These are phyloP conservation scores for Mycena leptocephala DNA, from an alignment of 768 basidiomycete species.

Conservation along the genomic window DNA sequence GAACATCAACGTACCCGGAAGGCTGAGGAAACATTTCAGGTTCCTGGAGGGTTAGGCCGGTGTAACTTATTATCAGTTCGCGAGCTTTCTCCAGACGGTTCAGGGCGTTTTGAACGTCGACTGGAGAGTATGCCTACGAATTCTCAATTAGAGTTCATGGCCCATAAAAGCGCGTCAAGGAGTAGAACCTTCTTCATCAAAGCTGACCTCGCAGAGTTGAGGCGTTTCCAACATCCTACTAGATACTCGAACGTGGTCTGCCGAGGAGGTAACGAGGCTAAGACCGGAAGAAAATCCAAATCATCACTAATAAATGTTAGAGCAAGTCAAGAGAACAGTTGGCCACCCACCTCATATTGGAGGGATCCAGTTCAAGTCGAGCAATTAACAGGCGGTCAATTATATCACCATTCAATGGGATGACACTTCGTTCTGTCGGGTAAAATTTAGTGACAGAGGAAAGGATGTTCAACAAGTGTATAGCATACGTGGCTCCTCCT, in stretches of 20 bases:
- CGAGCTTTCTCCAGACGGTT: slow-evolving; percentile 82
- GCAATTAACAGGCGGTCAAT: slow-evolving; percentile 88
- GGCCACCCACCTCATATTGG: slow-evolving; percentile 74
- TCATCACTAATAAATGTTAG: slow-evolving; percentile 68
- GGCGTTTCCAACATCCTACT: slow-evolving; percentile 93
- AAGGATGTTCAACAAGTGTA: background rate
- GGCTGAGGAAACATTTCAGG: slow-evolving; percentile 97
- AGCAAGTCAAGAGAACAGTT: slow-evolving; percentile 14
- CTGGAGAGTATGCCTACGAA: slow-evolving; percentile 70
- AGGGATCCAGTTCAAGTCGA: slow-evolving; percentile 85
- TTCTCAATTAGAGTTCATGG: background rate
- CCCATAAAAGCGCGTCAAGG: background rate
- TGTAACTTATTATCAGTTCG: slow-evolving; percentile 90
- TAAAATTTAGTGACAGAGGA: slow-evolving; percentile 11
- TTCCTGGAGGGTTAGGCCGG: slow-evolving; percentile 91
- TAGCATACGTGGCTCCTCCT: slow-evolving; percentile 64
- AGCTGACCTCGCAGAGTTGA: slow-evolving; percentile 69
- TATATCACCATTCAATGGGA: slow-evolving; percentile 70
- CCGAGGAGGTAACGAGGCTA: slow-evolving; percentile 82
- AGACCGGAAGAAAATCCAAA: slow-evolving; percentile 79
- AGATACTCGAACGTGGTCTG: slow-evolving; percentile 94
- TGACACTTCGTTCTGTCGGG: slow-evolving; percentile 49
- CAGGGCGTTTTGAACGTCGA: slow-evolving; percentile 75
- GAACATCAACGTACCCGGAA: slow-evolving; percentile 64
- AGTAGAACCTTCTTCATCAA: slow-evolving; percentile 75